Evolutionary conservation across 78 protist species (phyloP).

Genomic region (Tieghemostelium lacteum): DNA sequence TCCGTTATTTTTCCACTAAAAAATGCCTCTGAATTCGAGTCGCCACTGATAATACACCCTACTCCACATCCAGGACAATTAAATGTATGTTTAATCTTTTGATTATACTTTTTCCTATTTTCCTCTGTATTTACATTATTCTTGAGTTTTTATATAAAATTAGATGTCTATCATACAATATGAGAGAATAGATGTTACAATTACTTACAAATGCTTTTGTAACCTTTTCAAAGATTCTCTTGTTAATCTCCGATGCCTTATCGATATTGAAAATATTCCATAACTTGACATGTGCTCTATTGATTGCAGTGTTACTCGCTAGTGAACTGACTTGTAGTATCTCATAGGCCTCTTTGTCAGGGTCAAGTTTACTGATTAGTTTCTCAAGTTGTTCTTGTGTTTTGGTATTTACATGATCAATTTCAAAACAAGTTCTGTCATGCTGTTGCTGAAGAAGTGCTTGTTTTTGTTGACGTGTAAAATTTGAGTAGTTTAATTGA

Average conservation of each 20-base stretch:
- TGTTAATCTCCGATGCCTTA: not conserved
- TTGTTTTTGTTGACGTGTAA: too few species aligned
- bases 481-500: too few species aligned
- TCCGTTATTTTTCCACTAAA: not conserved
- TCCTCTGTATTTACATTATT: not conserved
- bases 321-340: not conserved
- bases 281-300: not conserved
- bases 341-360: not conserved
- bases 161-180: not conserved
- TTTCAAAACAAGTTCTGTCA: not conserved
- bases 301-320: not conserved
- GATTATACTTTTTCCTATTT: not conserved
- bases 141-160: too few species aligned
- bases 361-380: not conserved
- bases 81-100: not conserved
- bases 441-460: not conserved
- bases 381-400: not conserved
- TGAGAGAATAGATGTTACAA: too few species aligned
- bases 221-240: not conserved
- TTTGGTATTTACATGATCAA: not conserved
- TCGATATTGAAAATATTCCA: not conserved
- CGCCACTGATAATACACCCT: not conserved
- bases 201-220: not conserved
- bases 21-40: not conserved
- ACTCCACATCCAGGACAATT: not conserved